These are phyloP conservation scores for Cyclotella atomus DNA, from an alignment of 108 stramenopile species.

Conservation along the genomic window DNA sequence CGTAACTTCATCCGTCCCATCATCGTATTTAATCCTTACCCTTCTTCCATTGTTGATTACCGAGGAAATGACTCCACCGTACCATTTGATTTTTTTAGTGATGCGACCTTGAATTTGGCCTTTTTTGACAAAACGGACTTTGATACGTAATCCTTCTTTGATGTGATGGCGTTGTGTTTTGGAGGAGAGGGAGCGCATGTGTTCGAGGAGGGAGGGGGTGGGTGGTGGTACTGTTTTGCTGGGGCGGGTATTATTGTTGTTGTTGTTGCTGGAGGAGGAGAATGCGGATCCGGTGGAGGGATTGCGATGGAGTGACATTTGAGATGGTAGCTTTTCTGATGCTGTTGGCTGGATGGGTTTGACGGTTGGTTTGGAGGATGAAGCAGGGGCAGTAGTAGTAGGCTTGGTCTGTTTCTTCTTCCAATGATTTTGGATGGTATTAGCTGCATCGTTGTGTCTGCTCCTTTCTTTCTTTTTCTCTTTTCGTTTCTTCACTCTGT, in stretches of 20 bases:
- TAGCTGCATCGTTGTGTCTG: conserved; percentile 52
- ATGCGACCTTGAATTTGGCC: conserved; percentile 52
- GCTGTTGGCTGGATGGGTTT: too few species aligned
- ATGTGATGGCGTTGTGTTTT: conserved; percentile 56
- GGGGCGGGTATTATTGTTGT: neutral
- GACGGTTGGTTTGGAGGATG: neutral
- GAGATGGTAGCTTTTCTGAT: too few species aligned
- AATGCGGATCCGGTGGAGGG: too few species aligned
- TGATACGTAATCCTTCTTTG: conserved; percentile 62
- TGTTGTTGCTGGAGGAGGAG: neutral
- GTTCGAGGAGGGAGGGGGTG: conserved; percentile 49
- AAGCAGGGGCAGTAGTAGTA: neutral
- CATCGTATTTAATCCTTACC: conserved; percentile 84
- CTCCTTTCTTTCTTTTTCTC: conserved; percentile 16
- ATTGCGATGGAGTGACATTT: too few species aligned
- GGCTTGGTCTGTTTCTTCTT: conserved; percentile 60
- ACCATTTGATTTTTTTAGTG: conserved; percentile 71
- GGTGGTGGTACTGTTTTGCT: conserved; percentile 67
- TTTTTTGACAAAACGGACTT: conserved; percentile 77
- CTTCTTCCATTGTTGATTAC: conserved; percentile 57
- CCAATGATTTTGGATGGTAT: conserved; percentile 70
- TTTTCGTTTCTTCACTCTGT: too few species aligned
- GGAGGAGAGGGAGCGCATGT: conserved; percentile 39
- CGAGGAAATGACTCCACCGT: conserved; percentile 68
- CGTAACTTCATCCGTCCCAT: conserved; percentile 75